Percentiles rank a stretch among this genome's conserved stretches.
phyloP scores from a whole-genome alignment of 2,329 filamentous ascomycete genomes.

The Colletotrichum costaricense region DNA sequence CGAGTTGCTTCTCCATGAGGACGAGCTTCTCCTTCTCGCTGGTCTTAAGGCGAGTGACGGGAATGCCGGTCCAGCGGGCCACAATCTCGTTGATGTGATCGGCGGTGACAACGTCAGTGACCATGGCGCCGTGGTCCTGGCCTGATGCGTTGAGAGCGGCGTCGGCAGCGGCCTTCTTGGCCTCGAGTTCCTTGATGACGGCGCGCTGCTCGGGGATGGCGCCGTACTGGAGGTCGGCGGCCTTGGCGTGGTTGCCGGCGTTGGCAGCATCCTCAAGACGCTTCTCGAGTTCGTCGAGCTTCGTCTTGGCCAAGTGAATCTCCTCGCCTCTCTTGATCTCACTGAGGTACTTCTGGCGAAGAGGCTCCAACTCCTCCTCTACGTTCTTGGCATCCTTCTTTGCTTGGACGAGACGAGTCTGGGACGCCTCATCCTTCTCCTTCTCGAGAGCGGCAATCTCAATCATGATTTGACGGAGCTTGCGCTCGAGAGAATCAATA shows the following conservation, averaged over 20 bases:
- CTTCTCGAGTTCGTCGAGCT: constrained; percentile 90
- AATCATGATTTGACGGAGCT: constrained; percentile 90
- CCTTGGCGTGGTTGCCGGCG: constrained; percentile 83
- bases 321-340: constrained; percentile 92
- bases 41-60: constrained; percentile 91
- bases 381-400: constrained; percentile 94
- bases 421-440: constrained; percentile 94
- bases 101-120: constrained; percentile 93
- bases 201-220: constrained; percentile 92
- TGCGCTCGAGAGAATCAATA: constrained; percentile 93
- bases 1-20: constrained; percentile 90
- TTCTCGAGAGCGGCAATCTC: constrained; percentile 95
- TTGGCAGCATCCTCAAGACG: constrained; percentile 95
- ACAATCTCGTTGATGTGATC: constrained; percentile 99
- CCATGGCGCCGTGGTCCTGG: constrained; percentile 75
- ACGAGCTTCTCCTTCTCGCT: constrained; percentile 99
- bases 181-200: constrained; percentile 84
- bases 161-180: constrained; percentile 82
- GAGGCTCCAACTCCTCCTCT: constrained; percentile 89
- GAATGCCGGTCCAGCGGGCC: constrained; percentile 97
- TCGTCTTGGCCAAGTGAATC: constrained; percentile 94
- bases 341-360: constrained; percentile 94
- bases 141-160: constrained; percentile 68
- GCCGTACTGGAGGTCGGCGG: constrained; percentile 96
- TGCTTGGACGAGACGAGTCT: constrained; percentile 82